phyloP scores from a whole-genome alignment of 2,329 filamentous ascomycete species.

The Pseudogymnoascus pannorum region DNA sequence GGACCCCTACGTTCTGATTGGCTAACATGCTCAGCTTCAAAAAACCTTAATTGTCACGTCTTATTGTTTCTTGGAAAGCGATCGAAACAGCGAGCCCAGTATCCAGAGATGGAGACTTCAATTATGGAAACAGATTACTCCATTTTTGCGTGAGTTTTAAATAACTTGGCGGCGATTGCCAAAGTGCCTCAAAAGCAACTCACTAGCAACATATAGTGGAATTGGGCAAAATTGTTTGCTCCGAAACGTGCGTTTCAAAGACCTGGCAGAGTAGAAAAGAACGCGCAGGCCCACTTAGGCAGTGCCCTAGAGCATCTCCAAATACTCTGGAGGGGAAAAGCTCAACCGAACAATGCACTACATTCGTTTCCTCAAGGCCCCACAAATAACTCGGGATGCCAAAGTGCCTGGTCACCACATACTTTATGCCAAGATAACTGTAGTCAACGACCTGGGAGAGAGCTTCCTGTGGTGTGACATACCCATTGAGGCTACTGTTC shows the following conservation, averaged over 20 bases:
- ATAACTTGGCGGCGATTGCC: not conserved
- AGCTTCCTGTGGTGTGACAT: slow-evolving; percentile 40
- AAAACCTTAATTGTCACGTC: slow-evolving; percentile 2
- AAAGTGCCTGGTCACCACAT: slow-evolving; percentile 27
- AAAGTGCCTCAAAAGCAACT: not conserved
- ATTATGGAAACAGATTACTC: not conserved
- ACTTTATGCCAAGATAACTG: slow-evolving; percentile 42
- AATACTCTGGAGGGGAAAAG: not conserved
- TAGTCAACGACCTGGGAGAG: slow-evolving; percentile 64
- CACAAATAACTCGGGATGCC: slow-evolving; percentile 29
- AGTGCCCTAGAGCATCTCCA: not conserved
- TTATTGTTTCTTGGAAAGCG: not conserved
- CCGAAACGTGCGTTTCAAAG: not conserved
- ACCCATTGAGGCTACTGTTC: not conserved
- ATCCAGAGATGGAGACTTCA: not conserved
- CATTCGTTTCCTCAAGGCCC: slow-evolving; percentile 61
- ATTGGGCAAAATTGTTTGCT: not conserved
- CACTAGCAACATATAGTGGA: not conserved
- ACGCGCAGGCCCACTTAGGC: not conserved
- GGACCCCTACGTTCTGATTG: not conserved
- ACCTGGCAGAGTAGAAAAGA: slow-evolving; percentile 4
- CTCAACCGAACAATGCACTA: slow-evolving; percentile 44
- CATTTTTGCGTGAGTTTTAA: not conserved
- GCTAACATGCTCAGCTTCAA: not conserved
- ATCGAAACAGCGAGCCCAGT: not conserved